Conservation (phyloP, 169 alveolate species). For the Plasmodium cynomolgi region DNA sequence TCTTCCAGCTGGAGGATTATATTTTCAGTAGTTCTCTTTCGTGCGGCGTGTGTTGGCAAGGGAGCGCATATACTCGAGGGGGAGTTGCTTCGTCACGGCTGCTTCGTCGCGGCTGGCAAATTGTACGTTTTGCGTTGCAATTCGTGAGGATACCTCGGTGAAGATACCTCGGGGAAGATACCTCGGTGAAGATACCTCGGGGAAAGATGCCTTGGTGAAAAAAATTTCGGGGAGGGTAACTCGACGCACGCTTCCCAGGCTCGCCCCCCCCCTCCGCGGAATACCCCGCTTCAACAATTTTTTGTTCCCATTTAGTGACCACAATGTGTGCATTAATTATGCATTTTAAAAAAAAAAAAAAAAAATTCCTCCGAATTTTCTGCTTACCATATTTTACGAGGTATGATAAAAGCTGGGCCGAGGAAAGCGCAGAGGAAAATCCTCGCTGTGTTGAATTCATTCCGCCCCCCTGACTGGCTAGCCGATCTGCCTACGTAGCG, state of each 20-base stretch:
- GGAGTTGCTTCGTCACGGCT: neutral
- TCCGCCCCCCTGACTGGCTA: neutral
- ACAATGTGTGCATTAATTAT: neutral
- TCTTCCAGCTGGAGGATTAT: neutral
- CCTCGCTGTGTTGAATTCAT: neutral
- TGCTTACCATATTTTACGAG: neutral
- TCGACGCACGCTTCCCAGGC: neutral
- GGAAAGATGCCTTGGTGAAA: too few species aligned
- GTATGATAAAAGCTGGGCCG: neutral
- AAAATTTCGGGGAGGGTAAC: neutral
- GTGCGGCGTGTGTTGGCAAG: neutral
- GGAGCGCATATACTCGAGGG: neutral
- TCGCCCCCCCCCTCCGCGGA: neutral
- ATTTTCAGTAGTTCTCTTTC: neutral
- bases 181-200: too few species aligned
- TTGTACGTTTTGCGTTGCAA: neutral
- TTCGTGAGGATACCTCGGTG: too few species aligned
- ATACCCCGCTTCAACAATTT: neutral
- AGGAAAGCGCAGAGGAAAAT: neutral
- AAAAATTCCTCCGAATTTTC: neutral
- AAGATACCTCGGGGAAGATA: neutral
- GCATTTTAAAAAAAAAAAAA: neutral
- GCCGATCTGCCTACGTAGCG: neutral
- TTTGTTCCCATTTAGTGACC: neutral
- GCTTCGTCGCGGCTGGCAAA: neutral